These are phyloP conservation scores for Alternaria postmessia DNA, from an alignment of 2,329 filamentous ascomycete genomes.

Conservation along the genomic window DNA sequence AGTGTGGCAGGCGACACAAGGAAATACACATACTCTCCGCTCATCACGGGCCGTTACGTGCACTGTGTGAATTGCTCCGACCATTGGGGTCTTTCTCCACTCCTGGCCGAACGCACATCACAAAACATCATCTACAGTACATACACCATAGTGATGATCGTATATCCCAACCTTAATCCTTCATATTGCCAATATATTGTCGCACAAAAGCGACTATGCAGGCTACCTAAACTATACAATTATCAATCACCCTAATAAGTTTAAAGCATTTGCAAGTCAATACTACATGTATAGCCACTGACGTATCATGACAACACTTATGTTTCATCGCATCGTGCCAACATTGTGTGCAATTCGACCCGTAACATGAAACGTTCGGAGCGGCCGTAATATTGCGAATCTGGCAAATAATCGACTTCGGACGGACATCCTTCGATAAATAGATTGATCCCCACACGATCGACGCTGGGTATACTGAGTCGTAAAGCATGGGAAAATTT, in stretches of 20 bases:
- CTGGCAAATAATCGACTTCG: background rate
- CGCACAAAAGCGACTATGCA: background rate
- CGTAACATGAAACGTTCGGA: conserved; percentile 18
- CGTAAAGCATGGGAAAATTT: background rate
- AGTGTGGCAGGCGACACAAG: conserved; percentile 33
- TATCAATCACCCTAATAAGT: background rate
- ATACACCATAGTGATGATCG: conserved; percentile 5
- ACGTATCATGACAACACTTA: background rate
- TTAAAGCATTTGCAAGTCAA: background rate
- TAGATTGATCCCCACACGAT: conserved; percentile 2
- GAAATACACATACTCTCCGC: conserved; percentile 31
- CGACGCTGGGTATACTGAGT: background rate
- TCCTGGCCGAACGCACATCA: conserved; percentile 2
- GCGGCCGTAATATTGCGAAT: conserved; percentile 3
- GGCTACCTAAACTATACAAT: background rate
- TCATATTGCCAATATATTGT: conserved; percentile 18
- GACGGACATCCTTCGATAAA: background rate
- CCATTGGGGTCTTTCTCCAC: conserved; percentile 6
- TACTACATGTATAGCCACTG: background rate
- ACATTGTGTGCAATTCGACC: background rate
- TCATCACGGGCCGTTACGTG: conserved; percentile 23
- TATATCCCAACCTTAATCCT: background rate
- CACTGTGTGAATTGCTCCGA: conserved; percentile 9
- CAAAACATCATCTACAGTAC: background rate
- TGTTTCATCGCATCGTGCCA: background rate